Evolutionary conservation across 2,329 filamentous ascomycete genomes (phyloP), one percentile per base, ranked within the genome.

Genomic region (Pseudocercospora macadamiae): DNA sequence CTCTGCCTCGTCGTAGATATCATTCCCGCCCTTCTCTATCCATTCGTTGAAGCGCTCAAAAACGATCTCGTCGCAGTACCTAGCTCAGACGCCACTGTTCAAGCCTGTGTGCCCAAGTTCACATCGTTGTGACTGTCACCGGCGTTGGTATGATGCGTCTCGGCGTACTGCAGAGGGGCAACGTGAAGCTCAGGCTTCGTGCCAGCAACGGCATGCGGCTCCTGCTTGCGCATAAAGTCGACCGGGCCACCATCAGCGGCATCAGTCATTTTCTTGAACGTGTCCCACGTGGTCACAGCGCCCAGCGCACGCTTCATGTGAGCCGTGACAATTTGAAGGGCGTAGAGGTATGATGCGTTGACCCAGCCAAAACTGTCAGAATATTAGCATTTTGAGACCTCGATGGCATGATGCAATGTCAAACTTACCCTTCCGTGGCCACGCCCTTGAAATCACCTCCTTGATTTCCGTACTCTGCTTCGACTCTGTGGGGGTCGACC

Each of bases 401-500:
- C 18, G 6, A 14, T 18, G 2, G 4, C 8, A 21, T 6, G 21
- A 16, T 18, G 26, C 5, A 4, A n/a, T 39, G 52, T 37, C 6
- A 16, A 34, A 86, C 90, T 83, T 80, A 96, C 91, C 93, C 93
- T 86, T 97, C 93, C 68, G 91, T 91, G 54, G 93, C 91, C 67
- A 96, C 93, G 36, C 93, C 93, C 79, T 96, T 96, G 79, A 97
- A 97, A 73, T 97, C 91, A 51, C 89, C 81, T 2, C 95, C 95
- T 75, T 99, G 95, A 75, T 99, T 99, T 5, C 95, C 95, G 72
- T 99, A 99, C 77, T 99, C 95, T 59, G 93, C 95, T 75, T 96
- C 91, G 10, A 97, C 95, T 62, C 90, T 88, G 77, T 97, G 95
- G 34, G 95, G 93, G 70, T 96, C 93, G 57, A 93, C 86, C 4